Conservation (phyloP, 2,329 filamentous ascomycete genomes). For the Aspergillus tubingensis region DNA sequence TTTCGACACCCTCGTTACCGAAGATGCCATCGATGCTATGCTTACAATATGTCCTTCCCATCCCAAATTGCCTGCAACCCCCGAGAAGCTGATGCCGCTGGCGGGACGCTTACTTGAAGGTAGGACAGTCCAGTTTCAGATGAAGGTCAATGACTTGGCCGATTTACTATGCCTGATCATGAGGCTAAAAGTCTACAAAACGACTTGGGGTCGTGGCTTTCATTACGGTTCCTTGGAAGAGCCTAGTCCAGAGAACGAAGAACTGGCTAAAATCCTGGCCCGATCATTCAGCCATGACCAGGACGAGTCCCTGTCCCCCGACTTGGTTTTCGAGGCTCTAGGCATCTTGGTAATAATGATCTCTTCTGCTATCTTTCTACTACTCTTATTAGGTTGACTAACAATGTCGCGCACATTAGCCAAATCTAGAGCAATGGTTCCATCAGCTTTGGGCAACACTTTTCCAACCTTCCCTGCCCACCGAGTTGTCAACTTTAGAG, state of each 20-base stretch:
- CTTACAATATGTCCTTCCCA: not conserved
- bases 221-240: not conserved
- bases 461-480: not conserved
- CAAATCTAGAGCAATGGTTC: conserved; percentile 6
- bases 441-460: conserved; percentile 1
- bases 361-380: not conserved
- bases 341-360: not conserved
- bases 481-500: not conserved
- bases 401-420: not conserved
- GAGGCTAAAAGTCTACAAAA: not conserved
- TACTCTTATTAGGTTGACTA: not conserved
- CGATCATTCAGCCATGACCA: not conserved
- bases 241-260: not conserved
- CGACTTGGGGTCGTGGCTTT: not conserved
- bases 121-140: not conserved
- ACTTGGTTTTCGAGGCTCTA: not conserved
- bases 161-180: not conserved
- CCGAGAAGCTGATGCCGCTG: not conserved
- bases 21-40: not conserved
- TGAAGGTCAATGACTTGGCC: not conserved
- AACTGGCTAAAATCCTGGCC: not conserved
- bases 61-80: not conserved
- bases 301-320: not conserved
- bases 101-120: not conserved
- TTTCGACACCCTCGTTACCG: not conserved